Conservation (phyloP, 345 rosid species). For the Linum trigynum region DNA sequence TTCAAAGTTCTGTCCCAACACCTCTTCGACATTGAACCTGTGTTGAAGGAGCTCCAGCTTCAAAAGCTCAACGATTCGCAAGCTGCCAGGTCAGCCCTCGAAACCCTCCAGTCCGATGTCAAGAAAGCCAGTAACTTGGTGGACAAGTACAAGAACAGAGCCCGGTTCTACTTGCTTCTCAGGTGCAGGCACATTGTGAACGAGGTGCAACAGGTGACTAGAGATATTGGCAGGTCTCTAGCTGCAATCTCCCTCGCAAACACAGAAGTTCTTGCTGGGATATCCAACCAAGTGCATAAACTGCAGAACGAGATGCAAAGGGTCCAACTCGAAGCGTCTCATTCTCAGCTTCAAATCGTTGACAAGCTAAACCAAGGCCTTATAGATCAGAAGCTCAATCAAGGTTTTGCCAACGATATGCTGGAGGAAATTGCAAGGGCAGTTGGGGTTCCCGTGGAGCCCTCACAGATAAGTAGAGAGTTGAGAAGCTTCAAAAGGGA, state of each 20-base stretch:
- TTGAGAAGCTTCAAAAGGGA: slow-evolving; percentile 53
- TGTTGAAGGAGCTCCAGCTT: slow-evolving; percentile 47
- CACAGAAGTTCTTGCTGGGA: slow-evolving; percentile 45
- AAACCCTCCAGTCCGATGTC: slow-evolving; percentile 48
- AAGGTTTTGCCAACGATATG: slow-evolving; percentile 54
- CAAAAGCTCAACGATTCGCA: slow-evolving; percentile 43
- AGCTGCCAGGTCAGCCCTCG: slow-evolving; percentile 47
- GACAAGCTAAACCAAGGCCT: slow-evolving; percentile 52
- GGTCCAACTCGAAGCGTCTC: slow-evolving; percentile 47
- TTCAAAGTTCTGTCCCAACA: slow-evolving; percentile 54
- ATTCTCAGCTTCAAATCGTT: slow-evolving; percentile 45
- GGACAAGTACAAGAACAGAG: slow-evolving; percentile 44
- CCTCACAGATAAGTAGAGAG: slow-evolving; percentile 54
- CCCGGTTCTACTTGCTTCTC: slow-evolving; percentile 49
- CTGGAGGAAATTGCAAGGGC: slow-evolving; percentile 58
- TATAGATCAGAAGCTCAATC: slow-evolving; percentile 49
- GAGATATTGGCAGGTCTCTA: slow-evolving; percentile 54
- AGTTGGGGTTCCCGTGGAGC: slow-evolving; percentile 62
- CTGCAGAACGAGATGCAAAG: slow-evolving; percentile 64
- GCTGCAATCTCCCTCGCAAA: slow-evolving; percentile 42
- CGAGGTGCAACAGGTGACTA: slow-evolving; percentile 59
- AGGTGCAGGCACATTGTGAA: slow-evolving; percentile 48
- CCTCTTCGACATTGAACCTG: slow-evolving; percentile 59
- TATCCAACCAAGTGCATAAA: slow-evolving; percentile 48
- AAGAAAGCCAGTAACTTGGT: slow-evolving; percentile 51